phyloP scores from a whole-genome alignment of 2,329 filamentous ascomycete species.

The Stagonosporopsis rhizophila region DNA sequence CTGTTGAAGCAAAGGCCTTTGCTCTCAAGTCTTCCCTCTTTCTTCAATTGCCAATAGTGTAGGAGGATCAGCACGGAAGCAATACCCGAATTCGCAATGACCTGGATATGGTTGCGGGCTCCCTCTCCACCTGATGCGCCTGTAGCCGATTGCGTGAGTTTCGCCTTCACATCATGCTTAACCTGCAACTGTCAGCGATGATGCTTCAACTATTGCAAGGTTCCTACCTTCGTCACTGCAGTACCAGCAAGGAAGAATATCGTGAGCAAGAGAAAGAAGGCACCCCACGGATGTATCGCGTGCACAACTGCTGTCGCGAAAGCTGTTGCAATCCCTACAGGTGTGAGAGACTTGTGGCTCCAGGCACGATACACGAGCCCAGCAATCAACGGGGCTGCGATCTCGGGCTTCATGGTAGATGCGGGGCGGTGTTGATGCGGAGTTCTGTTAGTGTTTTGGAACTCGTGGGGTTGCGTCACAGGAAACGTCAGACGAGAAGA shows the following conservation, averaged over 20 bases:
- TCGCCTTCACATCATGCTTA: slow-evolving; percentile 85
- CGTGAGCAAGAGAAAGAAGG: slow-evolving; percentile 84
- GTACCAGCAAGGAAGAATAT: slow-evolving; percentile 90
- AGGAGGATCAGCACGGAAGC: slow-evolving; percentile 70
- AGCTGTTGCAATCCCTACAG: slow-evolving; percentile 75
- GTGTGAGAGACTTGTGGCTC: slow-evolving; percentile 71
- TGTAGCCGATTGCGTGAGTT: slow-evolving; percentile 77
- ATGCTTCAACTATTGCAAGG: not conserved
- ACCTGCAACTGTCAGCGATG: slow-evolving; percentile 59
- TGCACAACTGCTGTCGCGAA: slow-evolving; percentile 77
- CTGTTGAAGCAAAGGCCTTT: slow-evolving; percentile 50
- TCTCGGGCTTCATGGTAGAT: slow-evolving; percentile 38
- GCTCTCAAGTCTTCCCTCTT: slow-evolving; percentile 39
- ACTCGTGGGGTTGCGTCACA: slow-evolving; percentile 21
- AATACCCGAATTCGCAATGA: slow-evolving; percentile 85
- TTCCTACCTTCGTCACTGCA: slow-evolving; percentile 75
- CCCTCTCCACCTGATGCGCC: slow-evolving; percentile 81
- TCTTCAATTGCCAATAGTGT: slow-evolving; percentile 56
- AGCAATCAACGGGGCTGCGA: slow-evolving; percentile 44
- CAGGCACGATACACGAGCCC: slow-evolving; percentile 51
- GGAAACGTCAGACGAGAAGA: not conserved
- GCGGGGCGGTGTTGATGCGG: slow-evolving; percentile 9
- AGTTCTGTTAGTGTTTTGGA: slow-evolving; percentile 22
- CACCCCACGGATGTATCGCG: slow-evolving; percentile 88
- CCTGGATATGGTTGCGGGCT: slow-evolving; percentile 83